Base-by-base conservation (phyloP, 352 stramenopile genomes). In the Blastocystis sp. region DNA sequence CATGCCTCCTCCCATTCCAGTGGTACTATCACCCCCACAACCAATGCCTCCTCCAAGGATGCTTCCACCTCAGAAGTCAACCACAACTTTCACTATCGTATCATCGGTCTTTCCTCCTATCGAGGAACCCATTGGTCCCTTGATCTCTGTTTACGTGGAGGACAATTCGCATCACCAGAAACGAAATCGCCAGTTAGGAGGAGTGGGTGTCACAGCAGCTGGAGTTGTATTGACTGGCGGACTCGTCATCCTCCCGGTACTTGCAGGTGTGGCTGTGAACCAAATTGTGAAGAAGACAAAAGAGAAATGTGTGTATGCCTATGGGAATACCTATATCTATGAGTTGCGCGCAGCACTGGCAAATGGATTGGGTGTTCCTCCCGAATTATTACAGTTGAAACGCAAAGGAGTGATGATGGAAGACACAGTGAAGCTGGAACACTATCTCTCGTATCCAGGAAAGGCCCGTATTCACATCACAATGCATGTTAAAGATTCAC, bases 161-260 rank as follows among this genome's bases (percentile, higher is more conserved):
- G 73, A 84, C 41, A 84, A 84, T 69, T 84, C 73, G 5, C 73
- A 64, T 45, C 73, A 84, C 20, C 73, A 84, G 56, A 84, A 84
- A 29, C 50, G 73, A 23, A 84, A 84, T 69, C 73, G 73, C 15
- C 73, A 53, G 5, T 23, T 84, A 20, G 73, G 29, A 34, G 73
- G 73, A 3, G 73, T 45, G 15, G 73, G 73, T 26, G 73, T 84
- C 1, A 53, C 73, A 26, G 73, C 73, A 7, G 47, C 54, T 23
- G 54, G 23, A 11, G 53, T 56, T 37, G 50, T 41, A 18, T 29
- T 45, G 8, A 84, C 73, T 3, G 73, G 73, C 34, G 73, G 73
- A 29, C 20, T 84, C 26, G 47, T 84, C 9, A 9, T 84, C 34
- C 26, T 84, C 47, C 73, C 73, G 4, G 26, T 61, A 39, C 5